phyloP scores from a whole-genome alignment of 768 basidiomycete genomes.

The Dioszegia hungarica region DNA sequence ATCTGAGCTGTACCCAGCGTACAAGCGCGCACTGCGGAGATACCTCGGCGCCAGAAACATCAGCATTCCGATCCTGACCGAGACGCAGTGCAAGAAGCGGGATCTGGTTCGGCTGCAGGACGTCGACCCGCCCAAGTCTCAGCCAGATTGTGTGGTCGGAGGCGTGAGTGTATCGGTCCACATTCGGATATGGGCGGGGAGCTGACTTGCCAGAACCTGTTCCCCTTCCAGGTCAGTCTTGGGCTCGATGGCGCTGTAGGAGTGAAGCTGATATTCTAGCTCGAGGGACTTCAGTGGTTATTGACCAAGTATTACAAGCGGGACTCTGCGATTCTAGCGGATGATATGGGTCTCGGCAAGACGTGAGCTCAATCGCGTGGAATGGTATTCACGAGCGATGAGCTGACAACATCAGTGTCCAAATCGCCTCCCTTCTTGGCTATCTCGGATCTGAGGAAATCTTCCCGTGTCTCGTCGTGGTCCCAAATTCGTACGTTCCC shows the following conservation, averaged over 20 bases:
- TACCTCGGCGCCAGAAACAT: slow-evolving; percentile 65
- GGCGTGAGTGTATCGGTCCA: slow-evolving; percentile 30
- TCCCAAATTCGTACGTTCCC: slow-evolving; percentile 70
- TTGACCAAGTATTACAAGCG: slow-evolving; percentile 43
- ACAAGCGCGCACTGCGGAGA: slow-evolving; percentile 61
- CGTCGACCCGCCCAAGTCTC: slow-evolving; percentile 53
- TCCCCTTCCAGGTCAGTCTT: slow-evolving; percentile 73
- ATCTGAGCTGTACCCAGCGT: slow-evolving; percentile 62
- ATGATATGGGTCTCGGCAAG: slow-evolving; percentile 78
- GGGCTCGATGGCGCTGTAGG: neutral
- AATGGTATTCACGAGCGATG: neutral
- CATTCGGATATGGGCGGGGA: neutral
- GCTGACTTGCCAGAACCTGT: slow-evolving; percentile 52
- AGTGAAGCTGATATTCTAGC: slow-evolving; percentile 15
- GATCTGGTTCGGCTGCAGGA: slow-evolving; percentile 46
- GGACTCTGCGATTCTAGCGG: slow-evolving; percentile 61
- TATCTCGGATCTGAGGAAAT: slow-evolving; percentile 58
- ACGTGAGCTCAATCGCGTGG: slow-evolving; percentile 34
- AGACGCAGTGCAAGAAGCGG: slow-evolving; percentile 32
- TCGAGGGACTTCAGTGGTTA: slow-evolving; percentile 51
- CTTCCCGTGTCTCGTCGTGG: slow-evolving; percentile 80
- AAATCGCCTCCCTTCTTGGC: slow-evolving; percentile 79
- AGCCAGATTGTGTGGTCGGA: slow-evolving; percentile 59
- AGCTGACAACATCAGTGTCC: slow-evolving; percentile 61
- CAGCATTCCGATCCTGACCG: slow-evolving; percentile 56